Conservation (phyloP, 768 basidiomycete species). For the Termitomyces sp. region DNA sequence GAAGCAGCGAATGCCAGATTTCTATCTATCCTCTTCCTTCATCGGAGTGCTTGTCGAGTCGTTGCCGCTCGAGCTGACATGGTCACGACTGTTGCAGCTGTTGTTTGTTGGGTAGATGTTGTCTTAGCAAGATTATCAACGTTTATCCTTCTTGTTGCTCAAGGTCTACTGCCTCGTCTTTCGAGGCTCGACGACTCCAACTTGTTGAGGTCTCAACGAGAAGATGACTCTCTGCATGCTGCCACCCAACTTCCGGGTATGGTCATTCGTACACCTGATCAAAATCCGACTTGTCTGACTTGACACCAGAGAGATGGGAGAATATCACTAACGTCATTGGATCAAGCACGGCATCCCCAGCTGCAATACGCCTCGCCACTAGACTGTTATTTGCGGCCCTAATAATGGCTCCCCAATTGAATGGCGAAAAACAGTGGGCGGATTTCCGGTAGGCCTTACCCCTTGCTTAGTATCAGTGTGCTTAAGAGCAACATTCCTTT, state of each 20-base stretch:
- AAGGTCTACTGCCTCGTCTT: constrained; percentile 23
- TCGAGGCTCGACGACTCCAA: constrained; percentile 13
- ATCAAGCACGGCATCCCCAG: constrained; percentile 52
- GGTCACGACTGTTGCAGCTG: constrained; percentile 19
- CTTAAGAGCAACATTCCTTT: background rate
- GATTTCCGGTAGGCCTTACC: constrained; percentile 8
- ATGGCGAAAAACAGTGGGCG: constrained; percentile 19
- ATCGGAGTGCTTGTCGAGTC: constrained; percentile 44
- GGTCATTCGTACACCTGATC: background rate
- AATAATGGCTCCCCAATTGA: constrained; percentile 46
- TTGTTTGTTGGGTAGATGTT: constrained; percentile 67
- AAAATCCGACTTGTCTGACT: background rate
- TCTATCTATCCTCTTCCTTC: constrained; percentile 42
- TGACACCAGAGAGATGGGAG: constrained; percentile 49
- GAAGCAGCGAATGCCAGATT: constrained; percentile 26
- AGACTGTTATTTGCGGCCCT: constrained; percentile 52
- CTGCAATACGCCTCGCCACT: constrained; percentile 55
- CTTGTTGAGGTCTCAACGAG: constrained; percentile 35
- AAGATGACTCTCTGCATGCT: constrained; percentile 51
- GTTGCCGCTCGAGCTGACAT: constrained; percentile 33
- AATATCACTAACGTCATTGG: constrained; percentile 39
- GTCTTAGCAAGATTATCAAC: constrained; percentile 52
- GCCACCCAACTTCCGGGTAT: constrained; percentile 69
- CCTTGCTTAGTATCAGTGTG: background rate
- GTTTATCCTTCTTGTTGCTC: constrained; percentile 18